Base-by-base conservation (phyloP, 177 flowering plant species). In the Vitis hybrid region DNA sequence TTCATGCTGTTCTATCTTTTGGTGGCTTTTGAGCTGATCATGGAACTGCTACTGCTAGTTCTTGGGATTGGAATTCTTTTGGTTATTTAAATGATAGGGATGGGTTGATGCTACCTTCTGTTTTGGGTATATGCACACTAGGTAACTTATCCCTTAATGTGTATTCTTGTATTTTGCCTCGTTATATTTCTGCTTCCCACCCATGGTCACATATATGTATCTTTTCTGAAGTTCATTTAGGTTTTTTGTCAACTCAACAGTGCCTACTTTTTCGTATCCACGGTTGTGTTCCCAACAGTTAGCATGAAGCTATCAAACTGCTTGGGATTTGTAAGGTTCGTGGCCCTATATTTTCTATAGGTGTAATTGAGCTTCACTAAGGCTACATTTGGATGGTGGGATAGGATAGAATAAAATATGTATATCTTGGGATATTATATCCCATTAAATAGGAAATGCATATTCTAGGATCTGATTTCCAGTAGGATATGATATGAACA, bases 21-120 rank as follows among this genome's bases (percentile, higher is more conserved):
- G 45, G 10, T 14, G 7, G 15, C 2, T 61, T 48, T 22, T 31
- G 26, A 22, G 26, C 26, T 22, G 12, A 33, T 61, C 49, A 14
- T 31, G 33, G 51, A 61, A 45, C 64, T 62, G 64, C 64, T 62
- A 16, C n/a, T 26, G 33, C 29, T 60, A 12, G 14, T 13, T 60
- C 62, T 1, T 60, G 62, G 39, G 45, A 10, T 60, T 60, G 56
- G 56, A 53, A 14, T 53, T 53, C 7, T 53, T 6, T 15, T 12
- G 62, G 62, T 60, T n/a, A 33, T 62, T 50, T 33, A 33, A n/a
- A 33, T 33, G 19, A 15, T 39, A 39, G 8, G 50, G 51, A 39
- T 2, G 45, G 51, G 1, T 33, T 5, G 45, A 39, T 62, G 18
- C 64, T 29, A 6, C 20, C 20, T 18, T 1, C 3, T 33, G 7